Evolutionary conservation across 176 grass and related monocot genomes (phyloP), one percentile per base, ranked within the genome.

Genomic region (Phragmites australis): DNA sequence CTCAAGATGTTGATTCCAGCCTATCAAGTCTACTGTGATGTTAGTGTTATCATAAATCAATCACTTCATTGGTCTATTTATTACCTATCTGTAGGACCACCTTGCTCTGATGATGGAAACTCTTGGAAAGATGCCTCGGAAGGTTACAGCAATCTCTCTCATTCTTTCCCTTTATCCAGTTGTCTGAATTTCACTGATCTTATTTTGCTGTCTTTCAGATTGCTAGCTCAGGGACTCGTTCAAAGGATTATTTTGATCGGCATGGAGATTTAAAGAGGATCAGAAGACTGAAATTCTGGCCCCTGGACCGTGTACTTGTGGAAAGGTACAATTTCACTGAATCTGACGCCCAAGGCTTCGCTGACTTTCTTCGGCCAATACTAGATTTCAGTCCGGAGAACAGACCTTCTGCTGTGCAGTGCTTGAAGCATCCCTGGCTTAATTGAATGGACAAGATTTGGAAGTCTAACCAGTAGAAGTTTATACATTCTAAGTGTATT

Each of bases 41-140:
- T 5, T 9, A 14, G 85, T 64, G 51, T 50, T 73, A 73, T 79
- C 51, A 5, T 66, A 34, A 41, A 65, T 72, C 63, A 47, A 69
- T 37, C 15, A 47, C n/a, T 50, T 77, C 19, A 75, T 34, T 14
- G 7, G 7, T 70, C 17, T 63, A 25, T 83, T 60, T 22, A 8
- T 68, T 61, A 21, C 43, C 76, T 49, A 19, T 52, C 77, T 74
- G 40, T 51, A 98, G 95, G 95, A 98, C 87, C 95, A 98, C 65
- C 89, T 98, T 70, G 92, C 92, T 76, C 63, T 85, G 60, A 98
- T 93, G 92, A 98, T 98, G 92, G 95, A 98, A 82, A 82, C 86
- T 50, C 88, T 98, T 6, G 95, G 95, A 68, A 98, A 93, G 83
- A 94, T 98, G 80, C 92, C 92, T 44, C 82, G 82, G 83, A 90